These are phyloP conservation scores for Entomortierella beljakovae DNA, from an alignment of 192 early-diverging fungal genomes.

Conservation along the genomic window DNA sequence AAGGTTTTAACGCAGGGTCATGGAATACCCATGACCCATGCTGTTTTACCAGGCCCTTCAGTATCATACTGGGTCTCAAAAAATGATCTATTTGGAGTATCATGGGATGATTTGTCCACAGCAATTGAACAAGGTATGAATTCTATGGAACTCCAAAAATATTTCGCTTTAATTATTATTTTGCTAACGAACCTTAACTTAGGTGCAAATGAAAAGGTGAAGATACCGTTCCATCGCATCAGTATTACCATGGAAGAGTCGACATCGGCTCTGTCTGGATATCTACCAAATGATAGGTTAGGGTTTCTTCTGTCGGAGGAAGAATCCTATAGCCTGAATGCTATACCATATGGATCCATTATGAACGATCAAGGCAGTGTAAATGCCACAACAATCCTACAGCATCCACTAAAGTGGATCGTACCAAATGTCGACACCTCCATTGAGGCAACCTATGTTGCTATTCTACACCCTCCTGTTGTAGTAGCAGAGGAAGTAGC, in stretches of 20 bases:
- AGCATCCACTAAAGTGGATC: constrained; percentile 39
- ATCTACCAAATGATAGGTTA: constrained; percentile 16
- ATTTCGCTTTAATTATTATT: not conserved
- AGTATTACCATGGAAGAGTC: constrained; percentile 50
- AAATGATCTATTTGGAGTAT: constrained; percentile 32
- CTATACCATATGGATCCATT: constrained; percentile 39
- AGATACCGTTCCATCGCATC: constrained; percentile 42
- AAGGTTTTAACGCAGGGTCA: constrained; percentile 41
- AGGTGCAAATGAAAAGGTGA: constrained; percentile 48
- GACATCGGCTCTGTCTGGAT: constrained; percentile 17
- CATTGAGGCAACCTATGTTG: constrained; percentile 44
- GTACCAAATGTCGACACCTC: constrained; percentile 22
- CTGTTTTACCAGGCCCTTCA: constrained; percentile 43
- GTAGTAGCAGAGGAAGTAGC: constrained; percentile 45
- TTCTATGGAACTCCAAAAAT: not conserved
- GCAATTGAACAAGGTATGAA: constrained; percentile 49
- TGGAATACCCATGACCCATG: constrained; percentile 50
- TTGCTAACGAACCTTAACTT: too few relatives aligned
- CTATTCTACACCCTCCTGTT: constrained; percentile 49
- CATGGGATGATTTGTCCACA: constrained; percentile 31
- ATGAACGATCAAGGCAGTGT: constrained; percentile 53
- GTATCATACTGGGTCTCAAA: constrained; percentile 54
- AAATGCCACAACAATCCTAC: constrained; percentile 25
- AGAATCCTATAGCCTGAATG: constrained; percentile 21
- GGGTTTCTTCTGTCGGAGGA: constrained; percentile 34